phyloP scores from a whole-genome alignment of 2,329 filamentous ascomycete species.

The Fulvia fulva region DNA sequence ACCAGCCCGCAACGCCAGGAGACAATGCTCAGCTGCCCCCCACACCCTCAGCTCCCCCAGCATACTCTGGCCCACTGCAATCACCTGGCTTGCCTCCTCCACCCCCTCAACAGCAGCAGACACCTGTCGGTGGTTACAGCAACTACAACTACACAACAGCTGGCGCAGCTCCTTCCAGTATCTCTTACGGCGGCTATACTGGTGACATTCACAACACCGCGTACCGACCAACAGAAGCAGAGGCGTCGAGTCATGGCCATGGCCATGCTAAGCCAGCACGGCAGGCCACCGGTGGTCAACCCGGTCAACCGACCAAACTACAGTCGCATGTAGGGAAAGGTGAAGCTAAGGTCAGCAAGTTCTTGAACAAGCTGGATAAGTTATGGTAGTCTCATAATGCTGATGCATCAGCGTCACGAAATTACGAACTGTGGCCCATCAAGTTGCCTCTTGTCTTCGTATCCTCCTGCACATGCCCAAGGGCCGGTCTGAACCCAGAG shows the following conservation, averaged over 20 bases:
- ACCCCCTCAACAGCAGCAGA: slow-evolving; percentile 30
- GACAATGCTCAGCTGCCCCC: slow-evolving; percentile 27
- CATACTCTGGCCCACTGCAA: slow-evolving; percentile 35
- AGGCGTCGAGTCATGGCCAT: slow-evolving; percentile 42
- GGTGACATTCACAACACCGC: slow-evolving; percentile 61
- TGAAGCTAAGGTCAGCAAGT: slow-evolving; percentile 13
- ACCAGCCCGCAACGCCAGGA: slow-evolving; percentile 25
- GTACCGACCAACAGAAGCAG: slow-evolving; percentile 64
- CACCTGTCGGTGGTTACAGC: slow-evolving; percentile 47
- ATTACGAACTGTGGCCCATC: not conserved
- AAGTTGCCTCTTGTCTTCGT: not conserved
- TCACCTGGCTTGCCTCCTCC: slow-evolving; percentile 39
- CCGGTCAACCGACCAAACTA: slow-evolving; percentile 2
- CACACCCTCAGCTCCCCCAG: slow-evolving; percentile 32
- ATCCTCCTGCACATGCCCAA: not conserved
- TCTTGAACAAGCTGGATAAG: slow-evolving; percentile 15
- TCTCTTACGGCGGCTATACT: slow-evolving; percentile 42
- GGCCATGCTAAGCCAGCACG: not conserved
- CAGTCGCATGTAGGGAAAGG: slow-evolving; percentile 6
- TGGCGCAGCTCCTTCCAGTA: slow-evolving; percentile 22
- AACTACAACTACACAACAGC: slow-evolving; percentile 48
- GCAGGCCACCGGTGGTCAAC: not conserved
- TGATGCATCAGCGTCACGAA: not conserved
- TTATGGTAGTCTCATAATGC: slow-evolving; percentile 6
- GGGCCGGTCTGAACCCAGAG: not conserved